Conservation (phyloP, 1,139 yeast species). For the Saccharomyces pastorianus region DNA sequence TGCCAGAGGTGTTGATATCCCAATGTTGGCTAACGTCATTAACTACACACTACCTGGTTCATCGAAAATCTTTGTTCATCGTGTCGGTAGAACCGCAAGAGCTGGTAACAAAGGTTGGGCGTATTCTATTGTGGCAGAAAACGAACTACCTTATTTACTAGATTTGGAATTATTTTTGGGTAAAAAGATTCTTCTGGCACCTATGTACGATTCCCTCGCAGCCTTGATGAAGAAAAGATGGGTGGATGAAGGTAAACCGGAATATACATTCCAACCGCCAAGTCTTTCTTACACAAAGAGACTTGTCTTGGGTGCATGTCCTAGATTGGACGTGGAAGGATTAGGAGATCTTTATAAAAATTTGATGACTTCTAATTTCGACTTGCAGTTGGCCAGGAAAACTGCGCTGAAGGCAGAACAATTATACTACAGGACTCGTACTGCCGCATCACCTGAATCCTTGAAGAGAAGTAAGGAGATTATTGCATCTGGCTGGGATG, state of each 20-base stretch:
- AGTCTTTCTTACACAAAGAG: conserved; percentile 64
- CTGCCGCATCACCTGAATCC: conserved; percentile 78
- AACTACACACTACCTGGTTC: conserved; percentile 87
- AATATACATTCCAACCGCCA: conserved; percentile 38
- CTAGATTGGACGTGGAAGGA: conserved; percentile 62
- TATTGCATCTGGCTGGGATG: conserved; percentile 80
- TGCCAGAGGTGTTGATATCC: conserved; percentile 98
- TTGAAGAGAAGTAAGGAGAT: conserved; percentile 79
- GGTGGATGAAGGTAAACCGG: conserved; percentile 34
- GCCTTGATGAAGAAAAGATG: conserved; percentile 42
- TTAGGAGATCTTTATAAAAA: conserved; percentile 66
- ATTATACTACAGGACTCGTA: conserved; percentile 75
- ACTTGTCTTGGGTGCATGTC: conserved; percentile 78
- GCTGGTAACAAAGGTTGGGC: conserved; percentile 99
- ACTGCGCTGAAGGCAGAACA: conserved; percentile 86
- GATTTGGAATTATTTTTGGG: conserved; percentile 91
- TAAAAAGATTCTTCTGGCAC: conserved; percentile 61
- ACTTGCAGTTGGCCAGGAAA: conserved; percentile 52
- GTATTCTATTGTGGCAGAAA: conserved; percentile 75
- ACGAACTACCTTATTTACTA: conserved; percentile 79
- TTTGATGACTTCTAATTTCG: conserved; percentile 58
- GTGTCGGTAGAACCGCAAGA: conserved; percentile 99
- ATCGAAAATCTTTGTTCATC: conserved; percentile 86
- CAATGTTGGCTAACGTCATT: conserved; percentile 87
- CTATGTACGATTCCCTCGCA: conserved; percentile 58